phyloP scores from a whole-genome alignment of 345 rosid species.

The Clarkia xantiana region DNA sequence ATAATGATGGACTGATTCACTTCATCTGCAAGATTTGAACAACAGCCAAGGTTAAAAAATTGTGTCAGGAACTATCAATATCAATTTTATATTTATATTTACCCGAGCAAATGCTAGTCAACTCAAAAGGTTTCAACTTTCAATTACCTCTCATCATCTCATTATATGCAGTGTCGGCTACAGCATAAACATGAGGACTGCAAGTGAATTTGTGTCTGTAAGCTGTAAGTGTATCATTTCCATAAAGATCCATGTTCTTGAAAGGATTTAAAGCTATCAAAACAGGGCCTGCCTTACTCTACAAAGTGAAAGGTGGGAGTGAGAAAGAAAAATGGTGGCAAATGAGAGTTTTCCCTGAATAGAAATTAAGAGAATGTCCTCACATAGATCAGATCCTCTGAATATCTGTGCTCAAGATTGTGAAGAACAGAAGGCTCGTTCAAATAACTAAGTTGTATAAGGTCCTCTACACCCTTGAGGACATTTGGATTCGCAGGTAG shows the following conservation, averaged over 20 bases:
- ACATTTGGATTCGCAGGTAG: slow-evolving; percentile 93
- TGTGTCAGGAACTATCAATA: neutral
- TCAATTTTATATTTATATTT: neutral
- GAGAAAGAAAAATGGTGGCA: slow-evolving; percentile 7
- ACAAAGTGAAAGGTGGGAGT: slow-evolving; percentile 5
- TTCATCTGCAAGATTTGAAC: slow-evolving; percentile 42
- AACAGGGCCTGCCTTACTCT: slow-evolving; percentile 95
- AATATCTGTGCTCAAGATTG: slow-evolving; percentile 70
- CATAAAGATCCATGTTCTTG: slow-evolving; percentile 52
- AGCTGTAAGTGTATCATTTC: slow-evolving; percentile 35
- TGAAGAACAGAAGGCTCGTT: slow-evolving; percentile 90
- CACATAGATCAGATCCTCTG: slow-evolving; percentile 69
- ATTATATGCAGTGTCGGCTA: slow-evolving; percentile 68
- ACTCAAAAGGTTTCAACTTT: neutral
- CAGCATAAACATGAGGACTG: slow-evolving; percentile 74
- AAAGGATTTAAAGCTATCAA: slow-evolving; percentile 87
- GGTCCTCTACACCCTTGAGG: slow-evolving; percentile 76
- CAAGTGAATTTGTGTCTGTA: slow-evolving; percentile 47
- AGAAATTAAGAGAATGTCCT: slow-evolving; percentile 16
- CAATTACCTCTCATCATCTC: slow-evolving; percentile 82
- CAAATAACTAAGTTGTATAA: slow-evolving; percentile 81
- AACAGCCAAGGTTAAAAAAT: neutral
- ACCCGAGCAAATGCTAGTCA: slow-evolving; percentile 10
- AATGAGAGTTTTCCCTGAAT: slow-evolving; percentile 3
- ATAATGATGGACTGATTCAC: slow-evolving; percentile 81